Conservation (phyloP, 2,329 filamentous ascomycete species). For the Talaromyces verruculosus region DNA sequence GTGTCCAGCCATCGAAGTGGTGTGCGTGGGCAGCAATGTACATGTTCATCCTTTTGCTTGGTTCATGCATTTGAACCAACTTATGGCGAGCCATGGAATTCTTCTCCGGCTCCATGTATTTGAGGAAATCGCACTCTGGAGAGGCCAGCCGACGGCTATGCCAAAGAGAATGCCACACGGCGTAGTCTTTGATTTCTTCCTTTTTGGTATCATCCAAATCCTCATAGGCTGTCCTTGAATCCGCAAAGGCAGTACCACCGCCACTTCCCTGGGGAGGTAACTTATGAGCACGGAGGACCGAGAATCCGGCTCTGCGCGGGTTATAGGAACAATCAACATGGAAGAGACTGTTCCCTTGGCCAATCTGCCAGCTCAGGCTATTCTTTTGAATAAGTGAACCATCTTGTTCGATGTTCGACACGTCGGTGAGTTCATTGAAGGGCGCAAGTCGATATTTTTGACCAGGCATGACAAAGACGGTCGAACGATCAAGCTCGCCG, state of each 20-base stretch:
- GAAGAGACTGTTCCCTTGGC: conserved; percentile 52
- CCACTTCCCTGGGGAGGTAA: conserved; percentile 50
- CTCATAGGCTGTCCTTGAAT: conserved; percentile 54
- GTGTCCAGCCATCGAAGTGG: conserved; percentile 48
- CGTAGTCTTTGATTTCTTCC: conserved; percentile 44
- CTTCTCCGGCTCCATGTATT: conserved; percentile 43
- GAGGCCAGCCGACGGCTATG: conserved; percentile 55
- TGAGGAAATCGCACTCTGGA: conserved; percentile 47
- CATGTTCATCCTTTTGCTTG: conserved; percentile 52
- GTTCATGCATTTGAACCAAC: conserved; percentile 54
- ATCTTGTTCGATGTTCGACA: conserved; percentile 55
- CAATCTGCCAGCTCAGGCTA: conserved; percentile 8
- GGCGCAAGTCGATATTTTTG: neutral
- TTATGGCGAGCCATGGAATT: conserved; percentile 48
- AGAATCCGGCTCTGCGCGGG: conserved; percentile 54
- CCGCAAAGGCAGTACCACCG: conserved; percentile 56
- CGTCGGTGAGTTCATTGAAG: conserved; percentile 58
- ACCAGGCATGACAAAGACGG: conserved; percentile 6
- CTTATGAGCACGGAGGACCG: conserved; percentile 51
- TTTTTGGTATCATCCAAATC: conserved; percentile 44
- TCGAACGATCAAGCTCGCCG: conserved; percentile 54
- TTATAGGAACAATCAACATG: conserved; percentile 59
- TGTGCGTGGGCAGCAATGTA: conserved; percentile 56
- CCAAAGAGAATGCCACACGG: conserved; percentile 53
- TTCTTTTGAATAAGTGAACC: conserved; percentile 33